Evolutionary conservation across 768 basidiomycete species (phyloP).

Genomic region (Candolleomyces eurysporus): DNA sequence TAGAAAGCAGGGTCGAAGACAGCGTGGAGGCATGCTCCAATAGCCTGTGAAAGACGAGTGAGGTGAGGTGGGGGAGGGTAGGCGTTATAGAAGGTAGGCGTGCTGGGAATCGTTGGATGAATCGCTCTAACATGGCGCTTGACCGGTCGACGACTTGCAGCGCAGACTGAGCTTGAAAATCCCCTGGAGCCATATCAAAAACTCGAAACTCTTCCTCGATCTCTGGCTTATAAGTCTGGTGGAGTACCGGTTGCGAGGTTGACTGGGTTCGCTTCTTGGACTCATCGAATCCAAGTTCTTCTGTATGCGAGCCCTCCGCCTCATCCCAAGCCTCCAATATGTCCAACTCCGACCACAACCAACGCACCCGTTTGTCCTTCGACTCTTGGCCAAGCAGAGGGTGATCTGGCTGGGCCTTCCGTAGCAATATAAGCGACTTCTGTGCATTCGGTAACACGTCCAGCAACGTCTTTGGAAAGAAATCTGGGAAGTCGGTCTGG

Average conservation of each 20-base stretch:
- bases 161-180: conserved; percentile 24
- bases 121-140: conserved; percentile 34
- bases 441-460: conserved; percentile 61
- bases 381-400: conserved; percentile 40
- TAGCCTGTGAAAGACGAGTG: conserved; percentile 61
- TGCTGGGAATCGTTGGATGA: conserved; percentile 58
- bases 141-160: conserved; percentile 25
- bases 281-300: neutral
- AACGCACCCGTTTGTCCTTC: conserved; percentile 34
- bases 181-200: conserved; percentile 70
- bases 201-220: conserved; percentile 45
- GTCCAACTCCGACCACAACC: conserved; percentile 64
- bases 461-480: conserved; percentile 53
- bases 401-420: conserved; percentile 64
- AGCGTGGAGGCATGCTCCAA: conserved; percentile 60
- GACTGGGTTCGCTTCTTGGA: neutral
- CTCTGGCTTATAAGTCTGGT: conserved; percentile 27
- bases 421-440: conserved; percentile 65
- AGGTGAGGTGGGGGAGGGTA: conserved; percentile 57
- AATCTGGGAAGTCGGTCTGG: conserved; percentile 56
- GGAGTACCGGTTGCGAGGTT: neutral
- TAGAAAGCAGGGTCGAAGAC: conserved; percentile 61
- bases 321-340: conserved; percentile 48
- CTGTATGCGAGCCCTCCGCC: neutral
- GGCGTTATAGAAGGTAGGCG: conserved; percentile 62